phyloP scores from a whole-genome alignment of 108 stramenopile species.

The Schizochytrium sp. region DNA sequence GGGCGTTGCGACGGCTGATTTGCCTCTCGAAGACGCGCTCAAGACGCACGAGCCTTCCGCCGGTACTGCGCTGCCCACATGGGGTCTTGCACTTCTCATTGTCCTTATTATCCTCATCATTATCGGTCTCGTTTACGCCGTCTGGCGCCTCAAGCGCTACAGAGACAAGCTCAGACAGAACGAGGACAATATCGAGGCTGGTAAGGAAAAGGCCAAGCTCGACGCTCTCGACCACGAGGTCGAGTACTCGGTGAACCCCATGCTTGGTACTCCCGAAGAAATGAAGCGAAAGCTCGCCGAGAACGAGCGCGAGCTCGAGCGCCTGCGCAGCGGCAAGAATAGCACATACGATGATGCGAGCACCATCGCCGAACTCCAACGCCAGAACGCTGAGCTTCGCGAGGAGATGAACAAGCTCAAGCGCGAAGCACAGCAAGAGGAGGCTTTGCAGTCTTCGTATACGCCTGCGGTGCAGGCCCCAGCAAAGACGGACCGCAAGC shows the following conservation, averaged over 20 bases:
- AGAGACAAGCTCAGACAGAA: neutral
- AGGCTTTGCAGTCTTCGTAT: neutral
- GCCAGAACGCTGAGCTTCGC: neutral
- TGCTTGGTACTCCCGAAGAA: neutral
- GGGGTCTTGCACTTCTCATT: conserved; percentile 10
- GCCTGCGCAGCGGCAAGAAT: neutral
- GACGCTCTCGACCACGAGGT: conserved; percentile 5
- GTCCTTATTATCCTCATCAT: neutral
- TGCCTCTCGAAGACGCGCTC: neutral
- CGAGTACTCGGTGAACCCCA: neutral
- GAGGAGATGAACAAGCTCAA: conserved; percentile 19
- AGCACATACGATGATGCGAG: neutral
- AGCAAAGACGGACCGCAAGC: neutral
- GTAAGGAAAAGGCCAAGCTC: neutral
- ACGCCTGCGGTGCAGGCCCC: neutral
- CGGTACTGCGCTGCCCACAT: neutral
- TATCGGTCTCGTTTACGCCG: neutral
- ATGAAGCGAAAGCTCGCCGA: conserved; percentile 5
- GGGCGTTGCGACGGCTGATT: neutral
- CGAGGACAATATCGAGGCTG: neutral
- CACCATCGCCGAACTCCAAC: neutral
- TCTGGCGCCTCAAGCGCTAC: conserved; percentile 7
- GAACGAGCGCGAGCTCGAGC: conserved; percentile 7
- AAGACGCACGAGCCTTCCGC: neutral
- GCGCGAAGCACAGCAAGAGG: neutral